Conservation (phyloP, 768 basidiomycete genomes). For the Tulasnella calospora region DNA sequence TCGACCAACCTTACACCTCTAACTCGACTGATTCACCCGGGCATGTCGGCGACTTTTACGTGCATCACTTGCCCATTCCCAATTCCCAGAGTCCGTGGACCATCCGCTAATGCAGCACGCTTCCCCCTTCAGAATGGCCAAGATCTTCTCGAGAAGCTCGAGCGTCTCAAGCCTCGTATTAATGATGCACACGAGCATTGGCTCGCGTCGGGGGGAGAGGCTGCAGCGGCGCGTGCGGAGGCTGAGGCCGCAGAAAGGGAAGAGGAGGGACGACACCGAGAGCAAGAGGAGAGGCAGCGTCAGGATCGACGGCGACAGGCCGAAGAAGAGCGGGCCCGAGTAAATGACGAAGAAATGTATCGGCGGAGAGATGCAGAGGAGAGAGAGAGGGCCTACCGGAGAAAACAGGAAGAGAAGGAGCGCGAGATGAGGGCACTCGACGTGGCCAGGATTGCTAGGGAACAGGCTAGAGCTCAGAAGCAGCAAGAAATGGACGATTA, state of each 20-base stretch:
- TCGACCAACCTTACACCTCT: not conserved
- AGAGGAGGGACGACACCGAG: slow-evolving; percentile 43
- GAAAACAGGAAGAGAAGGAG: slow-evolving; percentile 6
- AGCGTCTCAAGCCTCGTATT: slow-evolving; percentile 54
- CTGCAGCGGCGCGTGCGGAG: slow-evolving; percentile 34
- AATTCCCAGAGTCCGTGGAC: not conserved
- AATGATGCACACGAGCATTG: slow-evolving; percentile 20
- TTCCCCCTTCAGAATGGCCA: slow-evolving; percentile 58
- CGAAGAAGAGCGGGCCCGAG: slow-evolving; percentile 41
- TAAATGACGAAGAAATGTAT: slow-evolving; percentile 12
- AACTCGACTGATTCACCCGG: not conserved
- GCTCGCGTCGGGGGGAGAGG: slow-evolving; percentile 37
- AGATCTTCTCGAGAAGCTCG: slow-evolving; percentile 62
- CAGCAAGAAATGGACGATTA: slow-evolving; percentile 17
- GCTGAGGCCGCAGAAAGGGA: slow-evolving; percentile 37
- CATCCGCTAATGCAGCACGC: not conserved
- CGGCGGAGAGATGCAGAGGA: slow-evolving; percentile 20
- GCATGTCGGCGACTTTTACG: not conserved
- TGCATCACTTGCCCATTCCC: not conserved
- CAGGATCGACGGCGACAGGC: slow-evolving; percentile 61
- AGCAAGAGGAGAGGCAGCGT: slow-evolving; percentile 45
- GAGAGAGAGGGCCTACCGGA: slow-evolving; percentile 10
- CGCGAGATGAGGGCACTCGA: not conserved
- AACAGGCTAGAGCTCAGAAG: slow-evolving; percentile 4
- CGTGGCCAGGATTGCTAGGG: not conserved